Evolutionary conservation across 768 basidiomycete genomes (phyloP).

Genomic region (Panellus pusillus): DNA sequence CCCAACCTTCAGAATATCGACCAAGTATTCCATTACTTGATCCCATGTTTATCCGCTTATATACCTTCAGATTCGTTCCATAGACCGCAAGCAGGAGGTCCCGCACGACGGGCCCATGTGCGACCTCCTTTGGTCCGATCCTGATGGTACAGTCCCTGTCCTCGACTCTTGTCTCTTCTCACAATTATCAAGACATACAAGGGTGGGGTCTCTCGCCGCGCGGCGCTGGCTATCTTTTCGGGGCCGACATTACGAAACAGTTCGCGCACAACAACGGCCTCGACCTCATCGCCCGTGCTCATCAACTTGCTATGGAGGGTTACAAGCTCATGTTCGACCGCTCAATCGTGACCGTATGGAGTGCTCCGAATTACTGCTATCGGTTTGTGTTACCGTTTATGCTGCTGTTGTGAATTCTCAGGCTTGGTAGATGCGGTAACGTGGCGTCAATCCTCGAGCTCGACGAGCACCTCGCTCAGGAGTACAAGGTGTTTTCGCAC

Average conservation of each 20-base stretch:
- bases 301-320: conserved; percentile 98
- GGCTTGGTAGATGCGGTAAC: conserved; percentile 77
- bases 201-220: conserved; percentile 98
- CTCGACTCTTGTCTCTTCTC: background rate
- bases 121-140: conserved; percentile 98
- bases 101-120: conserved; percentile 99
- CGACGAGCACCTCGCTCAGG: conserved; percentile 89
- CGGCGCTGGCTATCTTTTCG: conserved; percentile 95
- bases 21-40: conserved; percentile 56
- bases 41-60: background rate
- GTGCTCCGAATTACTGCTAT: conserved; percentile 98
- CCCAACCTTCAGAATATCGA: conserved; percentile 85
- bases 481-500: conserved; percentile 94
- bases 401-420: conserved; percentile 7
- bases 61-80: conserved; percentile 74
- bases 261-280: conserved; percentile 92
- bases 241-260: conserved; percentile 83
- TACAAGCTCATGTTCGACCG: conserved; percentile 97
- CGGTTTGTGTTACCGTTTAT: conserved; percentile 52
- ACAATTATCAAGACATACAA: conserved; percentile 60
- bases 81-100: conserved; percentile 96
- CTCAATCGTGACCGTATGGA: conserved; percentile 97
- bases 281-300: conserved; percentile 93
- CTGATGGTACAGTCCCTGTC: conserved; percentile 64
- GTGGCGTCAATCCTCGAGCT: conserved; percentile 93